Base-by-base conservation (phyloP, 768 basidiomycete genomes). In the Mycena venus region DNA sequence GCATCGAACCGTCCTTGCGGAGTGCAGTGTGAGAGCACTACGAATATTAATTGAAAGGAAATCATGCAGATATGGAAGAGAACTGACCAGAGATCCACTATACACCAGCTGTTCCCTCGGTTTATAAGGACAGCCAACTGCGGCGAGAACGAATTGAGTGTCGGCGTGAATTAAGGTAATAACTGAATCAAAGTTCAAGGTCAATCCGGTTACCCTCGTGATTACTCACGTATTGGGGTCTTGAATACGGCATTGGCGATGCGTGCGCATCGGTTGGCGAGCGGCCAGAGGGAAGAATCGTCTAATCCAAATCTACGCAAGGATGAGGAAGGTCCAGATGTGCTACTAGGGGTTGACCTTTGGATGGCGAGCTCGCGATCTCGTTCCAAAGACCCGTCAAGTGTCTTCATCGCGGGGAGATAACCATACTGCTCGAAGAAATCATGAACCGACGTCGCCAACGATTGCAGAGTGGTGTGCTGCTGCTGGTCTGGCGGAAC, bases 11-110 rank as follows among this genome's bases (percentile, higher is more conserved):
- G 42, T 70, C 60, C n/a, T 25, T 70, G n/a, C 68, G 68, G 38
- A 70, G 68, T 21, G 60, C 68, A 40, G 56, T 60, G 27, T 70
- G 68, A 19, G 68, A 70, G 60, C 68, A 70, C 68, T 70, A 15
- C 3, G 44, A 4, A 49, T 6, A 12, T 27, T 32, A 21, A 32
- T 3, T 4, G 15, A 31, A 15, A 21, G 12, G 29, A 62, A 42
- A 21, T 19, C 59, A 40, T 25, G 6, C 32, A 9, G 15, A 3
- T 5, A 49, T 34, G 12, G 38, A 25, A 1, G 25, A 40, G 34
- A 27, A 15, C 68, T 25, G 38, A 70, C 68, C 6, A 70, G 60
- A 12, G 68, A 70, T 19, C 53, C 19, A n/a, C 11, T 19, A 34
- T 70, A 70, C 1, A 17, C 19, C 14, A 70, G 21, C 0, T 36